Evolutionary conservation across 2,329 filamentous ascomycete genomes (phyloP), one percentile per base, ranked within the genome.

Genomic region (Ceratocystiopsis minuta): DNA sequence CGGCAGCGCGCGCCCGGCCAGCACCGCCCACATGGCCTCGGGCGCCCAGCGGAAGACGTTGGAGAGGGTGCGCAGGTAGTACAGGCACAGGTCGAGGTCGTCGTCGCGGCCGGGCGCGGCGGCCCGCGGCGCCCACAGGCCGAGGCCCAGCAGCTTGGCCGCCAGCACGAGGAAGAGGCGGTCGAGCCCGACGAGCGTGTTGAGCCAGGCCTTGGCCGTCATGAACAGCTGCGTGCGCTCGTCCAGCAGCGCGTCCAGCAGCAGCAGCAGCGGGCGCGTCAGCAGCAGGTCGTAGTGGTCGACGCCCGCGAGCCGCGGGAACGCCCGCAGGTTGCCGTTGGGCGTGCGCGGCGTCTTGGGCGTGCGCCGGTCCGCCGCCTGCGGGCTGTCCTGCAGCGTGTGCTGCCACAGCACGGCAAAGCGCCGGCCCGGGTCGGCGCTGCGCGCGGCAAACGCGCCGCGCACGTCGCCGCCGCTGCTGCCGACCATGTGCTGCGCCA

Each of bases 381-480:
- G 59, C 16, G 63, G 59, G 52, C 66, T 70, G 46, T 76, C 75
- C 53, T 78, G 74, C 24, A 79, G 57, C 16, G 71, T 83, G 54
- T 92, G 84, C n/a, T 77, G 78, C 85, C 86, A 94, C 4, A 93
- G 60, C 4, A 85, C 72, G 35, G 72, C 67, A 55, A 93, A 88
- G 13, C 72, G 76, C 39, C 78, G 70, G 1, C 75, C 78, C 42
- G 71, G 63, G 45, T 86, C 78, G 6, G 72, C 68, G 44, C 64
- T 54, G 18, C 65, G 61, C 44, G 59, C 52, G 9, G 62, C 59
- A 53, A 67, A 70, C 3, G 60, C 65, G 16, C 63, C 70, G 36
- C 52, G 57, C 6, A 60, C 55, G 48, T 70, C 66, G 35, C 62
- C 52, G 39, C 68, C 64, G 48, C 70, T 66, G 35, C 62, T 52